Evolutionary conservation across 1,284 basidiomycete genomes (phyloP).

Genomic region (Ceratobasidium papillatum): DNA sequence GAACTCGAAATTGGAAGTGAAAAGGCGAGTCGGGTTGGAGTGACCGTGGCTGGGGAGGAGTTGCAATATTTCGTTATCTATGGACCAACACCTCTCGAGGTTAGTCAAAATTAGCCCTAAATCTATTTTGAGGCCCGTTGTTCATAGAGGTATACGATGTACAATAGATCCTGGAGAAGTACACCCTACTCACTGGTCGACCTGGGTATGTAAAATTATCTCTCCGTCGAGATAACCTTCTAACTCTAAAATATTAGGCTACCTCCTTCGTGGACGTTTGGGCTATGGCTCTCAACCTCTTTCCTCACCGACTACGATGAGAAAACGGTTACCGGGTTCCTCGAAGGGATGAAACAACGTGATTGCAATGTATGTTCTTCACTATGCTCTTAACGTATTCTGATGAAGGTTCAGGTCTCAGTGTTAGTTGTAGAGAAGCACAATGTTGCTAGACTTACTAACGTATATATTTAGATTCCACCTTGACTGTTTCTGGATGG

Average conservation of each 20-base stretch:
- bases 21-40: slow-evolving; percentile 74
- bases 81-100: slow-evolving; percentile 68
- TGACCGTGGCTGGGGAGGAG: slow-evolving; percentile 68
- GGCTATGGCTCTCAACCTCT: slow-evolving; percentile 78
- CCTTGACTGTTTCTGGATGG: slow-evolving; percentile 84
- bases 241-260: slow-evolving; percentile 54
- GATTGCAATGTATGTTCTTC: slow-evolving; percentile 55
- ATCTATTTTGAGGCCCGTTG: no score
- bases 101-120: no score
- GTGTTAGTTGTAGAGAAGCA: slow-evolving; percentile 8
- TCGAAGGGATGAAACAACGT: slow-evolving; percentile 74
- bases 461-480: slow-evolving; percentile 58
- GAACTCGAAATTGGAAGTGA: slow-evolving; percentile 78
- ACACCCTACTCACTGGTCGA: slow-evolving; percentile 70
- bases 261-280: slow-evolving; percentile 75
- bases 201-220: slow-evolving; percentile 59
- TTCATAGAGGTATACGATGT: slow-evolving; percentile 6
- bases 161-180: slow-evolving; percentile 64
- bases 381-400: not conserved
- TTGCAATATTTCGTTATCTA: slow-evolving; percentile 77
- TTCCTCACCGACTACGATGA: slow-evolving; percentile 72
- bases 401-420: slow-evolving; percentile 23
- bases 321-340: slow-evolving; percentile 71
- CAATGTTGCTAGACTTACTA: not conserved
- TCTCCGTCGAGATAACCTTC: not conserved